These are phyloP conservation scores for Tephrocybe rancida DNA, from an alignment of 768 basidiomycete genomes.

Conservation along the genomic window DNA sequence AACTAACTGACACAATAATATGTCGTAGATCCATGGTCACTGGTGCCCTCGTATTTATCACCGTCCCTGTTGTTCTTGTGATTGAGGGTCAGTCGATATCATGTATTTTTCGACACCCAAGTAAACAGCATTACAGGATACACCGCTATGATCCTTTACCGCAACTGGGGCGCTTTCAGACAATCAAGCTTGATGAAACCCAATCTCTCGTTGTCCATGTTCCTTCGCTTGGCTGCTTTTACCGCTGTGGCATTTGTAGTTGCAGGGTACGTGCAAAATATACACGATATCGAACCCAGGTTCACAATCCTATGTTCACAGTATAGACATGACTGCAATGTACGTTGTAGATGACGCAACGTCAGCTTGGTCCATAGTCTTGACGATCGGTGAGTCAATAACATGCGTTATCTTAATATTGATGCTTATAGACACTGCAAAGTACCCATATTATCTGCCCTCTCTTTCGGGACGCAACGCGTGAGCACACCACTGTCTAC, in stretches of 20 bases:
- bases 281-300: not conserved
- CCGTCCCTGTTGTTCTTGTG: slow-evolving; percentile 14
- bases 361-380: slow-evolving; percentile 9
- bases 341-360: not conserved
- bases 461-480: slow-evolving; percentile 22
- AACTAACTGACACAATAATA: not conserved
- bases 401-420: not conserved
- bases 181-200: not conserved
- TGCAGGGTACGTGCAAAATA: not conserved
- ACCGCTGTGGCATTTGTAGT: slow-evolving; percentile 9
- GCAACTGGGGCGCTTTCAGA: slow-evolving; percentile 12
- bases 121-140: slow-evolving; percentile 9
- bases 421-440: not conserved
- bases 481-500: slow-evolving; percentile 3
- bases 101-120: not conserved
- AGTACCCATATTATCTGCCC: slow-evolving; percentile 20
- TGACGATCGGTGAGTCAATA: slow-evolving; percentile 6
- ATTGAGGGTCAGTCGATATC: slow-evolving; percentile 13
- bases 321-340: not conserved
- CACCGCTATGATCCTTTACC: slow-evolving; percentile 16
- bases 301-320: not conserved
- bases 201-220: slow-evolving; percentile 15
- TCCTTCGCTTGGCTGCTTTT: slow-evolving; percentile 20
- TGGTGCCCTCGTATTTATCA: slow-evolving; percentile 7
- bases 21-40: slow-evolving; percentile 4